These are phyloP conservation scores for Forsythia viridissima DNA, from an alignment of 257 asterid species.

Conservation along the genomic window DNA sequence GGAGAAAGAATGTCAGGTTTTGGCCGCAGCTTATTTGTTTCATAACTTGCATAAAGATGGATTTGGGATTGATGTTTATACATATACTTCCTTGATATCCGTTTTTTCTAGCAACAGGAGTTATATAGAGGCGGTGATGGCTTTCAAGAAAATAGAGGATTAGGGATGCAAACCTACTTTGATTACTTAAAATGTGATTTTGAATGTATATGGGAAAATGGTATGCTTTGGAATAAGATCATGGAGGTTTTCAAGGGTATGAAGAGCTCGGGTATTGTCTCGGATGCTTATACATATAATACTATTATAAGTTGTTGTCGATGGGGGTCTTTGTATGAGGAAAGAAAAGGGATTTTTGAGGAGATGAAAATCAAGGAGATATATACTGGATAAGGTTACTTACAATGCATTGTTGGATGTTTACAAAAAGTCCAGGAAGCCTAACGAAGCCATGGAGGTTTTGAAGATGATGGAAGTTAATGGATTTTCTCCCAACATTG, in stretches of 20 bases:
- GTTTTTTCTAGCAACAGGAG: constrained; percentile 58
- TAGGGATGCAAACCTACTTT: constrained; percentile 82
- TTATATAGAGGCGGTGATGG: constrained; percentile 78
- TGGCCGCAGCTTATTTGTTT: constrained; percentile 66
- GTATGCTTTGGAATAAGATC: constrained; percentile 90
- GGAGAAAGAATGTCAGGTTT: constrained; percentile 68
- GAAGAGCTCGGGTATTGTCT: constrained; percentile 64
- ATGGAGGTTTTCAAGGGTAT: constrained; percentile 57
- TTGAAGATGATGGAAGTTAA: constrained; percentile 74
- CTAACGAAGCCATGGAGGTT: constrained; percentile 80
- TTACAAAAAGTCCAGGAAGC: constrained; percentile 88
- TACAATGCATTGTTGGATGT: constrained; percentile 86
- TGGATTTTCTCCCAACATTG: constrained; percentile 66
- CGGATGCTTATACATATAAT: constrained; percentile 90
- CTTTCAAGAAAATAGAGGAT: constrained; percentile 85
- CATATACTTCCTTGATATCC: constrained; percentile 77
- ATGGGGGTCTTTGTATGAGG: constrained; percentile 76
- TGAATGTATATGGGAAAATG: constrained; percentile 93
- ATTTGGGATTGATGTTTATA: constrained; percentile 68
- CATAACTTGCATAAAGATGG: constrained; percentile 65
- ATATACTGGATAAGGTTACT: constrained; percentile 82
- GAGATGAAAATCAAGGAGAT: constrained; percentile 80
- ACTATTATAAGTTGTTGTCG: constrained; percentile 82
- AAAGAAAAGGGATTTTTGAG: constrained; percentile 74
- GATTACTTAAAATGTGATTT: constrained; percentile 81